Evolutionary conservation across 192 early-diverging fungal genomes (phyloP).

Genomic region (Dissophora globulifera): DNA sequence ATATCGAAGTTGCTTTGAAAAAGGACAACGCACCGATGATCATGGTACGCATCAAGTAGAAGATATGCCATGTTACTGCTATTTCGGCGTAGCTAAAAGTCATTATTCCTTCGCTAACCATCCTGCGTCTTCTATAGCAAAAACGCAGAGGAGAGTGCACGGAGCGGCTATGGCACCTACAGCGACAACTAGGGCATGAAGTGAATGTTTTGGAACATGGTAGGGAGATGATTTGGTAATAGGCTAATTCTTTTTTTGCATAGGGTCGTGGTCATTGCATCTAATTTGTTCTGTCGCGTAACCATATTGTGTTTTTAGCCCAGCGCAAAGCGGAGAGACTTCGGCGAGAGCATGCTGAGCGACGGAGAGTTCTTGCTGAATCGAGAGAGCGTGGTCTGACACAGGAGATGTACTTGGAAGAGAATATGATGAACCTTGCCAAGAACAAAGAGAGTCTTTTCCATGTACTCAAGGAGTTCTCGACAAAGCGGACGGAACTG

Average conservation of each 20-base stretch:
- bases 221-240: conserved; percentile 2
- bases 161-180: conserved; percentile 46
- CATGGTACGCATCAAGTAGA: conserved; percentile 13
- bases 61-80: too few relatives aligned
- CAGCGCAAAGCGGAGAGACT: conserved; percentile 33
- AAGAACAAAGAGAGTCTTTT: conserved; percentile 57
- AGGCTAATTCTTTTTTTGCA: too few relatives aligned
- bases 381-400: conserved; percentile 46
- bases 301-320: conserved; percentile 23
- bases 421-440: conserved; percentile 54
- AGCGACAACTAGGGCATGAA: conserved; percentile 55
- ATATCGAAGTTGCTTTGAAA: conserved; percentile 52
- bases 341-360: conserved; percentile 43
- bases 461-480: conserved; percentile 41
- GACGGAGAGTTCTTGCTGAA: conserved; percentile 49
- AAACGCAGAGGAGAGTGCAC: conserved; percentile 46
- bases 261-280: too few relatives aligned
- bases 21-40: conserved; percentile 50
- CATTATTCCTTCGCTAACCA: too few relatives aligned
- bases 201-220: conserved; percentile 52
- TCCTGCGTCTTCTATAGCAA: conserved; percentile 29
- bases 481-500: conserved; percentile 59
- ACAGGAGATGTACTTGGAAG: conserved; percentile 59
- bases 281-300: too few relatives aligned
- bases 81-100: too few relatives aligned